Evolutionary conservation across 208 protist genomes (phyloP), one percentile per base, ranked within the genome.

Genomic region (Angomonas deanei): DNA sequence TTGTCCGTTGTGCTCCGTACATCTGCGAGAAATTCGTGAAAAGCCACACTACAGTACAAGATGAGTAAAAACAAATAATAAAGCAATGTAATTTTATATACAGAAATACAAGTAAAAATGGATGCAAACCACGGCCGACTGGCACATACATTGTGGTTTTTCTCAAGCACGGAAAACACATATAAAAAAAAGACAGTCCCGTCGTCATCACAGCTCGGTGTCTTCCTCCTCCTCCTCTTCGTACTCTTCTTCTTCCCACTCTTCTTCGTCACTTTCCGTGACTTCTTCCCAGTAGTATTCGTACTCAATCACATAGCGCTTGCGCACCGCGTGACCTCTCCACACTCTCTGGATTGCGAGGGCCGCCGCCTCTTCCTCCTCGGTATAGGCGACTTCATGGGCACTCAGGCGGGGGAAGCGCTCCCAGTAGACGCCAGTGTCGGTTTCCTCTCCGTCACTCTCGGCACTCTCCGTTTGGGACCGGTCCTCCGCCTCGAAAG

Each of bases 311-410:
- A 72, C 67, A 24, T 79, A 71, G 15, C 59, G 64, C 39, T 70
- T 58, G n/a, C n/a, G n/a, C 10, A 74, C 68, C 0, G 66, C 70
- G 54, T 63, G 60, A 24, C 66, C 61, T 24, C 79, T 79, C 81
- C 84, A 91, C 1, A 50, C 53, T 32, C 27, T 61, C 57, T 91
- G 84, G 30, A 91, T 88, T 15, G 13, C 19, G 34, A 59, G 19
- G 19, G 82, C 82, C 13, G 64, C 70, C 0, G 34, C 58, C 21
- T 71, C 31, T 34, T 56, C 50, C 27, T 50, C 17, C 61, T 54
- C 1, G 19, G 58, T 24, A 61, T 72, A 3, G 47, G 55, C 1
- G 26, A 39, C 11, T 68, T 33, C 32, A 13, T 19, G 1, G 60
- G 1, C 48, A 19, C 19, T 15, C 36, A 15, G 11, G 36, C 36